Conservation (phyloP, 306 rosid genomes). For the Medicago ruthenica region DNA sequence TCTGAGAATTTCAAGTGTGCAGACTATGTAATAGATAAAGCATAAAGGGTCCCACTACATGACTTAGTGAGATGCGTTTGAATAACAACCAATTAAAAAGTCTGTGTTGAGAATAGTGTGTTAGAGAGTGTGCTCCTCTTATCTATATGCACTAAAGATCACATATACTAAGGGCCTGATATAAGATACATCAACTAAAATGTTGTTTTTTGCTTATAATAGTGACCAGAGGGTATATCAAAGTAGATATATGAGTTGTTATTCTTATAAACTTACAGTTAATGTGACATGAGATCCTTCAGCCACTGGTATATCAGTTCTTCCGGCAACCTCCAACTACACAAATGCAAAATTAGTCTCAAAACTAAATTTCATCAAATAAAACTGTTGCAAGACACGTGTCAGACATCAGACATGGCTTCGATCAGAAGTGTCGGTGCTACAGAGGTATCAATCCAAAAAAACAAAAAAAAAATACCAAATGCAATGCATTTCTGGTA, state of each 20-base stretch:
- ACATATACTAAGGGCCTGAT: no score
- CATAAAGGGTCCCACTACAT: not conserved
- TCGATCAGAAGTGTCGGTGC: no score
- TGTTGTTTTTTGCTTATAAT: no score
- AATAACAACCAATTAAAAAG: no score
- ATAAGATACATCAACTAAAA: no score
- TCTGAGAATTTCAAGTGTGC: slow-evolving; percentile 15
- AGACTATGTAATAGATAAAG: not conserved
- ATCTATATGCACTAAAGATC: no score
- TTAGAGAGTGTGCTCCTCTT: no score
- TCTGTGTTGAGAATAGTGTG: no score
- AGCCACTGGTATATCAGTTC: slow-evolving; percentile 94
- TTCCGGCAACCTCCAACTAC: slow-evolving; percentile 89
- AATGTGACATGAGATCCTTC: slow-evolving; percentile 93
- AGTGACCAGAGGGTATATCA: not conserved
- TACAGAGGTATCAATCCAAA: not conserved
- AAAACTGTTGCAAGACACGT: no score
- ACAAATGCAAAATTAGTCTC: slow-evolving; percentile 31
- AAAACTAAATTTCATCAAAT: slow-evolving; percentile 18
- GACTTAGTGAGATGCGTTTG: no score
- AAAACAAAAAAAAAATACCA: slow-evolving; percentile 55
- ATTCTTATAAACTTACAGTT: slow-evolving; percentile 53
- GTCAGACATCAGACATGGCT: no score
- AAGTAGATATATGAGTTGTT: not conserved
- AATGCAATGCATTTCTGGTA: slow-evolving; percentile 94